Percentiles rank a stretch among this genome's conserved stretches.
phyloP scores from a whole-genome alignment of 176 grass and related monocot genomes.

The Carex cristatella region DNA sequence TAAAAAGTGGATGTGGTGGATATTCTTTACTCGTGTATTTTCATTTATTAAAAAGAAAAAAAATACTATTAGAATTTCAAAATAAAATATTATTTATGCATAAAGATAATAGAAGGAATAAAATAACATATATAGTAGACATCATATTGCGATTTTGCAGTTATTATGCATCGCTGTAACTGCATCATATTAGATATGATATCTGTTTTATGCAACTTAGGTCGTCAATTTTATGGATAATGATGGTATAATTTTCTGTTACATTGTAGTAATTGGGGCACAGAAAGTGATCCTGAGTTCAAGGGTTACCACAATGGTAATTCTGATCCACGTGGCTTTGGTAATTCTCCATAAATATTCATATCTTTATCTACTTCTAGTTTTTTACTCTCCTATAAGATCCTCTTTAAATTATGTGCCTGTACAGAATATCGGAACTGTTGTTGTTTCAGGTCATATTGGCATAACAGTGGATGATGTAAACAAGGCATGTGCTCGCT shows the following conservation, averaged over 20 bases:
- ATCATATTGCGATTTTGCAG: background rate
- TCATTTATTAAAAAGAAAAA: background rate
- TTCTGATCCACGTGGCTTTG: constrained; percentile 95
- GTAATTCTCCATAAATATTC: constrained; percentile 33
- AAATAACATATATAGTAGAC: background rate
- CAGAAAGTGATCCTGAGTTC: constrained; percentile 90
- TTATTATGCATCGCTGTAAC: background rate
- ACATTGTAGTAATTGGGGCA: constrained; percentile 82
- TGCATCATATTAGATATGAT: background rate
- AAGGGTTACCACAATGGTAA: constrained; percentile 98
- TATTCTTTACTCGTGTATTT: background rate
- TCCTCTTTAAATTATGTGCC: background rate
- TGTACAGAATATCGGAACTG: background rate
- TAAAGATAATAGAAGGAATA: background rate
- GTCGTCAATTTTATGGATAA: background rate
- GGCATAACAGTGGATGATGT: constrained; percentile 92
- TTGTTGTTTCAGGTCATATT: constrained; percentile 68
- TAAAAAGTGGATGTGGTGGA: background rate
- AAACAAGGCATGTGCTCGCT: constrained; percentile 74
- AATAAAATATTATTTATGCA: background rate
- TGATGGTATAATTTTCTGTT: background rate
- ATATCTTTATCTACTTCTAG: background rate
- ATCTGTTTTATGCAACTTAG: background rate
- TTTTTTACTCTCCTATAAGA: background rate
- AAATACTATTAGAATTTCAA: background rate